Evolutionary conservation across 2,329 filamentous ascomycete species (phyloP).

Genomic region (Tympanopsis confertula): DNA sequence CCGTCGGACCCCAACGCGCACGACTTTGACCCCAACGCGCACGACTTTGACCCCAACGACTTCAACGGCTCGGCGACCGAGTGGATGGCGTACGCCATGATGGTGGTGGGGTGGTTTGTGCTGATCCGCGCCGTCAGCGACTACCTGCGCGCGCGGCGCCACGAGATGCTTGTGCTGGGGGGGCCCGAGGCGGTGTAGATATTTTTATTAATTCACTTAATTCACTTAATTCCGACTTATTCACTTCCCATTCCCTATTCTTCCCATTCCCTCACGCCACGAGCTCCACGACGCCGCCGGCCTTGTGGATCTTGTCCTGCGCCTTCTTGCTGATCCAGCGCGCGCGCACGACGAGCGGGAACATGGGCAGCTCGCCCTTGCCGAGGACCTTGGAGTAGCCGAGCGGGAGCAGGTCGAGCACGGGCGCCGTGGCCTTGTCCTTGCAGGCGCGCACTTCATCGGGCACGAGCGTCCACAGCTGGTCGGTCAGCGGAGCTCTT

Average conservation of each 20-base stretch:
- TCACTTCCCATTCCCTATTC: no score
- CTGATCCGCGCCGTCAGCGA: slow-evolving; percentile 55
- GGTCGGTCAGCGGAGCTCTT: slow-evolving; percentile 15
- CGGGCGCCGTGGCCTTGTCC: slow-evolving; percentile 84
- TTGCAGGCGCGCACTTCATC: slow-evolving; percentile 76
- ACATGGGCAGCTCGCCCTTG: slow-evolving; percentile 88
- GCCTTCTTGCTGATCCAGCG: slow-evolving; percentile 92
- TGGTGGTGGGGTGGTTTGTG: slow-evolving; percentile 66
- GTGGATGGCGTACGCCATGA: slow-evolving; percentile 56
- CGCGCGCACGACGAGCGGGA: slow-evolving; percentile 88
- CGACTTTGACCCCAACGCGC: slow-evolving; percentile 70
- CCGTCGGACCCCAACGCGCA: slow-evolving; percentile 84
- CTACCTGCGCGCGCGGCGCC: slow-evolving; percentile 50
- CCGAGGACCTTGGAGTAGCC: slow-evolving; percentile 98
- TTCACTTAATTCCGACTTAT: no score
- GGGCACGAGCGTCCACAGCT: slow-evolving; percentile 95
- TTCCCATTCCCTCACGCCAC: slow-evolving; percentile 57
- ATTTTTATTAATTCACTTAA: no score
- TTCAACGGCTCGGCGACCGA: slow-evolving; percentile 26
- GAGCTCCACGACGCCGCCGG: slow-evolving; percentile 89
- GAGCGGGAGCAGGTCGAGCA: slow-evolving; percentile 92
- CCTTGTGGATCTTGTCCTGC: slow-evolving; percentile 98
- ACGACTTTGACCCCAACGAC: slow-evolving; percentile 63
- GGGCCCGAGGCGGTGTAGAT: no score
- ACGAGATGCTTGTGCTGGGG: slow-evolving; percentile 56